Evolutionary conservation across 1,139 yeast genomes (phyloP).

Genomic region (Candida dubliniensis): DNA sequence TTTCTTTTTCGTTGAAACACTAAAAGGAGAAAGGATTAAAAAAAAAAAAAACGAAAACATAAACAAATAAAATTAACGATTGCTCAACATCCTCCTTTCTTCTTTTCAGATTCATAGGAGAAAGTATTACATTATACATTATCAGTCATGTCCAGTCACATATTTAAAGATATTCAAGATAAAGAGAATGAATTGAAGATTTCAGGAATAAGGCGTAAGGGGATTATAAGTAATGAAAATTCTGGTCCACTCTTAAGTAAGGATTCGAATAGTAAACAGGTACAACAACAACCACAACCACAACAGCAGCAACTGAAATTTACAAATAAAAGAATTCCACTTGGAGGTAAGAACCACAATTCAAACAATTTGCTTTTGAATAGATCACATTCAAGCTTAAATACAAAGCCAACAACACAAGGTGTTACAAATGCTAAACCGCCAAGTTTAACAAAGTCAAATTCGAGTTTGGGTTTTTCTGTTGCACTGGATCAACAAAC

Average conservation of each 20-base stretch:
- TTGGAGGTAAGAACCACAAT: conserved; percentile 52
- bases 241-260: conserved; percentile 1
- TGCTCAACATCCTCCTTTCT: conserved; percentile 1
- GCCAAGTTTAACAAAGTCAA: conserved; percentile 36
- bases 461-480: conserved; percentile 41
- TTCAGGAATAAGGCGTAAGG: conserved; percentile 4
- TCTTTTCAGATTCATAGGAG: neutral
- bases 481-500: conserved; percentile 14
- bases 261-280: neutral
- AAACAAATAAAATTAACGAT: neutral
- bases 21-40: neutral
- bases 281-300: neutral
- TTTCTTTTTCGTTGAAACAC: too few species aligned
- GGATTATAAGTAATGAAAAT: conserved; percentile 2
- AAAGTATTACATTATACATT: neutral
- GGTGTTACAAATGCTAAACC: conserved; percentile 6
- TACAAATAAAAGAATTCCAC: conserved; percentile 36
- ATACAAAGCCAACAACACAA: conserved; percentile 4
- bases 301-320: conserved; percentile 6
- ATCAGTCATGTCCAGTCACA: conserved; percentile 4
- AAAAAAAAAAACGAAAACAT: neutral
- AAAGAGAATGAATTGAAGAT: conserved; percentile 4
- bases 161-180: conserved; percentile 4
- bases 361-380: conserved; percentile 27
- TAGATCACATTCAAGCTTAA: conserved; percentile 35